Base-by-base conservation (phyloP, 1,284 basidiomycete species). In the Neolentinus lepideus region DNA sequence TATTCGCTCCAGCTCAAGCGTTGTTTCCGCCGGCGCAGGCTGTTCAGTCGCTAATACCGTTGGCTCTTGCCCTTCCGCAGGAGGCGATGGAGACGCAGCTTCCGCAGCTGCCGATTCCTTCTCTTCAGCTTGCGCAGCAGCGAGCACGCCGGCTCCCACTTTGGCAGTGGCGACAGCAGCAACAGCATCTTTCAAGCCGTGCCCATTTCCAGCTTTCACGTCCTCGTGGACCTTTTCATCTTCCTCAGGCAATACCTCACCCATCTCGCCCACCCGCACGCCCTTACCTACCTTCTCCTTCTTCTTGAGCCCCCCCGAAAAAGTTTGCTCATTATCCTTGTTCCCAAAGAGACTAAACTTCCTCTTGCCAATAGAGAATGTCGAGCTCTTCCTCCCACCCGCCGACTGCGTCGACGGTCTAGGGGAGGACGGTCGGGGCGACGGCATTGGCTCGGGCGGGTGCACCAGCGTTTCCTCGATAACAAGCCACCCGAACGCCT, bases 191-290 rank as follows among this genome's bases (percentile, higher is more conserved):
- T n/a, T n/a, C n/a, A n/a, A n/a, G n/a, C n/a, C n/a, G n/a, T n/a
- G n/a, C n/a, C n/a, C n/a, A n/a, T n/a, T n/a, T n/a, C n/a, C n/a
- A n/a, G n/a, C n/a, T n/a, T n/a, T n/a, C n/a, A n/a, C 58, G 3
- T 35, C 35, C 24, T 56, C 60, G 46, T 25, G 21, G 48, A 3
- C 27, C 51, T 33, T 10, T 26, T 72, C 67, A 51, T 73, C 75
- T 61, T 81, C 83, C 60, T 85, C 81, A 24, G 67, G 60, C 33
- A 85, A 62, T 22, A 81, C 71, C 63, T 88, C 84, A 51, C 85
- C 86, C 75, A 85, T 73, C 70, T 89, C 85, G 19, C 83, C 83
- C 24, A 83, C 67, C 56, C 70, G 71, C 21, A 68, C 67, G 26
- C 65, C 61, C 63, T 67, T 73, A n/a, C 57, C 62, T 59, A 66